Evolutionary conservation across 768 basidiomycete species (phyloP).

Genomic region (Naganishia antarctica): DNA sequence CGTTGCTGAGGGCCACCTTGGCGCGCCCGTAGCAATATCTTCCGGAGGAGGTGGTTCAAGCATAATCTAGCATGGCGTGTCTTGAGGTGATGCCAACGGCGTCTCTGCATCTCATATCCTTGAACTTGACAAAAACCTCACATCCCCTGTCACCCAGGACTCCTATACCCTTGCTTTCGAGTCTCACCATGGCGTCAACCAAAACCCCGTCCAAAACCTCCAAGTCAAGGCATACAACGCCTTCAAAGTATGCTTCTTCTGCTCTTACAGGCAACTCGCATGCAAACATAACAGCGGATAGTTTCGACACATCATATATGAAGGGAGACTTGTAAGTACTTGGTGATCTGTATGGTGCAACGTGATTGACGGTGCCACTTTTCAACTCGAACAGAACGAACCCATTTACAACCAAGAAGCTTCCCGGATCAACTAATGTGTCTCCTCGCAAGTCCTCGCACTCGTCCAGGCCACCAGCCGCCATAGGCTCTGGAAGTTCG

Average conservation of each 20-base stretch:
- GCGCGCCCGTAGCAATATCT: neutral
- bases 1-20: neutral
- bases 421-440: conserved; percentile 1
- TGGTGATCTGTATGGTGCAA: neutral
- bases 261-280: conserved; percentile 1
- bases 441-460: conserved; percentile 17
- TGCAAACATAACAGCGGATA: conserved; percentile 23
- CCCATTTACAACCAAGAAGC: conserved; percentile 25
- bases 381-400: conserved; percentile 5
- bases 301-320: neutral
- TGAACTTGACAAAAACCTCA: too few species aligned
- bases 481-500: neutral
- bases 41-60: too few species aligned
- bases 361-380: neutral
- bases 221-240: conserved; percentile 16
- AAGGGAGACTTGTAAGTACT: conserved; percentile 22
- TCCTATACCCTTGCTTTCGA: neutral
- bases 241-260: conserved; percentile 8
- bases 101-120: neutral
- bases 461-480: neutral
- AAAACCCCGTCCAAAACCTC: conserved; percentile 21
- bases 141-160: too few species aligned
- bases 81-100: too few species aligned
- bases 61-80: too few species aligned
- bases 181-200: neutral